Evolutionary conservation across 208 protist genomes (phyloP), one percentile per base, ranked within the genome.

Genomic region (Leishmania lainsoni): DNA sequence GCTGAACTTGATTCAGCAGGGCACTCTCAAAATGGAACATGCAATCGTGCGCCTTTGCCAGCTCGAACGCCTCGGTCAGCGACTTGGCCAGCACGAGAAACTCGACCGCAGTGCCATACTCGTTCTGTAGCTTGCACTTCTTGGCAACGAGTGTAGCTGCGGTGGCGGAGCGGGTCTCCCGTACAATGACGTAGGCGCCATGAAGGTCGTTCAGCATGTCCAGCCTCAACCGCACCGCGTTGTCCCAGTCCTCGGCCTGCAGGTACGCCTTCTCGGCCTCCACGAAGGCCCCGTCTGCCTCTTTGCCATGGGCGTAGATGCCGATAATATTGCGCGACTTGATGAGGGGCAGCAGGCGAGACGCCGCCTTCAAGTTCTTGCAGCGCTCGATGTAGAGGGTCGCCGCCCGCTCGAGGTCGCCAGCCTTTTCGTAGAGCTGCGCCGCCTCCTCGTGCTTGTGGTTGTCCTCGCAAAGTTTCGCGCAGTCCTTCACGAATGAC

Each of bases 81-180:
- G 92, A 90, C 81, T 98, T 97, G 17, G 98, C 96, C n/a, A 99
- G 83, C 48, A 99, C 88, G 42, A 99, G 91, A 83, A 99, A 99
- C 92, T 99, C 98, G 54, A 99, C 97, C 14, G 98, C 97, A 4
- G 84, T 84, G 51, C 86, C 85, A 85, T 91, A 96, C 82, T 99
- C 96, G 59, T 90, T 89, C 73, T 86, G 81, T 66, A 92, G 86
- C 83, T 95, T 87, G 81, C 98, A 98, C 88, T 97, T 97, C 35
- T 94, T 91, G 4, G 98, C 98, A 32, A 99, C 97, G 3, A 99
- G 75, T 29, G 90, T 77, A 0, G 99, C 98, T 52, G 98, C 98
- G 75, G 97, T 96, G 56, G 93, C 90, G 20, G 95, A 98, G 59
- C 95, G 86, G 0, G 98, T 98, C 79, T 97, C 89, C 48, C 98